phyloP scores from a whole-genome alignment of 306 rosid genomes.

The Prunus salicina region DNA sequence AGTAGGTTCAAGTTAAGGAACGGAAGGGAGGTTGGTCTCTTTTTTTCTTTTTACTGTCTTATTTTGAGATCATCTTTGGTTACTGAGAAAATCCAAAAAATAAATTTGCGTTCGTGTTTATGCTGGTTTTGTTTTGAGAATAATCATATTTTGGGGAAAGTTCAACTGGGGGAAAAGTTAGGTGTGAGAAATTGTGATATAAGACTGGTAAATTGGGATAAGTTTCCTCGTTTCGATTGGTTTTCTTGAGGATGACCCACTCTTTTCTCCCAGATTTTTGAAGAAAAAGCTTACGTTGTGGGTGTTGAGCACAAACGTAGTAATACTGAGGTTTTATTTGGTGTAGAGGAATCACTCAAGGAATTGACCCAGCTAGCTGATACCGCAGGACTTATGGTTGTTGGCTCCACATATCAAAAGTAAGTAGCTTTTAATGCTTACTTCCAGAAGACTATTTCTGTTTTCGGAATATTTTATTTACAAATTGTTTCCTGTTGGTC shows the following conservation, averaged over 20 bases:
- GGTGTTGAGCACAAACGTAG: conserved; percentile 77
- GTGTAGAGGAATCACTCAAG: conserved; percentile 68
- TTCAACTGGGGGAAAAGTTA: not conserved
- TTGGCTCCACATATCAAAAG: conserved; percentile 87
- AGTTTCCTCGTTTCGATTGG: not conserved
- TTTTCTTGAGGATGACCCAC: not conserved
- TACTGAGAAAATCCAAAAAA: not conserved
- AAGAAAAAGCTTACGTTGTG: conserved; percentile 82
- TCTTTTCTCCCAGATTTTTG: conserved; percentile 54
- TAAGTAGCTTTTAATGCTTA: conserved; percentile 12
- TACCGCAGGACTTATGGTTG: conserved; percentile 86
- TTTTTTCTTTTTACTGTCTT: not conserved
- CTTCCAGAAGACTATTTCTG: not conserved
- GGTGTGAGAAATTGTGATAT: not conserved
- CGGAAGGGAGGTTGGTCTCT: conserved; percentile 68
- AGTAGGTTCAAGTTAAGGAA: conserved; percentile 74
- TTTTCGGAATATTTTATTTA: too few relatives aligned
- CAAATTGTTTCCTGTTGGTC: not conserved
- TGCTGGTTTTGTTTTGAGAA: not conserved
- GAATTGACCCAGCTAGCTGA: conserved; percentile 88
- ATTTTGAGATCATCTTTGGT: not conserved
- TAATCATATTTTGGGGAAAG: not conserved
- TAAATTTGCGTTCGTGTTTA: not conserved
- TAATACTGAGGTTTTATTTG: conserved; percentile 42
- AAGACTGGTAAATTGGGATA: not conserved